Base-by-base conservation (phyloP, 139 green algal genomes). In the Gonium pectorale region DNA sequence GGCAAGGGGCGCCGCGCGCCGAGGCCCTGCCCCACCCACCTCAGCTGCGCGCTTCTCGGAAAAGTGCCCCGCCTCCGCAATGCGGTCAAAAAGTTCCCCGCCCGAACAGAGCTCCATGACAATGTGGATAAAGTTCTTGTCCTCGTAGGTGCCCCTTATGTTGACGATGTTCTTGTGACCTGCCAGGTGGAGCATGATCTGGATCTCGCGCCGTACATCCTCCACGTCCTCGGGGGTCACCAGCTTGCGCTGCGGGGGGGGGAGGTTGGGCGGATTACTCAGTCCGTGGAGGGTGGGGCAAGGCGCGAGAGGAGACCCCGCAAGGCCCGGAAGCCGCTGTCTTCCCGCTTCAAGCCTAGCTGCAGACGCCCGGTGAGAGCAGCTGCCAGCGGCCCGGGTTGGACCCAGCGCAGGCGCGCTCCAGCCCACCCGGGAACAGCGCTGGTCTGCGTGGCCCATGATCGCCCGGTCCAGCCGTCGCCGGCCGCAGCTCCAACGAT, bases 71-170 rank as follows among this genome's bases (percentile, higher is more conserved):
- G 88, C 77, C 4, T 90, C 81, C 27, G 86, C 81, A 72, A 99
- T 98, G 26, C 94, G 81, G 86, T 99, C 97, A 90, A 99, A 99
- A 26, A 99, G 94, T 91, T 99, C 97, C 0, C 97, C 97, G 26
- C 97, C 97, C 13, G 66, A 46, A 87, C 91, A 93, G 35, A 73
- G 31, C 87, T 97, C 94, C 94, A 97, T 96, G 11, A 98, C 91
- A 35, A 98, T 90, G 83, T 98, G 94, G 38, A 98, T 92, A 81
- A 91, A 92, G 67, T 95, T 85, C 60, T 78, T 86, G 80, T 98
- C 67, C 66, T 51, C 64, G 40, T 17, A 74, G 26, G 43, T 73
- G 63, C 49, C 62, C 0, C 78, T 79, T 69, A 90, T 66, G 41
- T 74, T 3, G 5, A 92, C 85, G 44, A 90, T 87, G 80, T 90